A percentile compares a stretch with the other conserved stretches of the same genome.
Evolutionary conservation across 805 yeast species (phyloP).

Genomic region (Pichia gijzeniarum): DNA sequence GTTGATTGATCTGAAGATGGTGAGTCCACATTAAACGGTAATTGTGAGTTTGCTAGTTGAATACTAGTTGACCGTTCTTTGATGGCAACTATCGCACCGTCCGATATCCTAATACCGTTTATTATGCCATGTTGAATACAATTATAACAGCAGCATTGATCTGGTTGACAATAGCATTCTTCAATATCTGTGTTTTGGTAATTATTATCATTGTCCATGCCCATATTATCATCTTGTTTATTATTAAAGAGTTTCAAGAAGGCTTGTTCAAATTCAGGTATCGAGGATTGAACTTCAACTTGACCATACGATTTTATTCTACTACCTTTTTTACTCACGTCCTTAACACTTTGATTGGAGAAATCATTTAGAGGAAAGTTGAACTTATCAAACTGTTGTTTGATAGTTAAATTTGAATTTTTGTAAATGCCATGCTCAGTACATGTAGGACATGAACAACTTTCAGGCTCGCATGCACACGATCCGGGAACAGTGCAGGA

Average conservation of each 20-base stretch:
- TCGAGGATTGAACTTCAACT: slow-evolving; percentile 20
- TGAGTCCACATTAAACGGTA: slow-evolving; percentile 1
- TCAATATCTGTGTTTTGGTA: slow-evolving; percentile 6
- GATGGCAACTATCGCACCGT: slow-evolving; percentile 23
- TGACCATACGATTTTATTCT: slow-evolving; percentile 20
- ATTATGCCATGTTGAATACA: slow-evolving; percentile 31
- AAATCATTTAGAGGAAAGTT: slow-evolving; percentile 10
- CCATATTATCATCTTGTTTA: background rate
- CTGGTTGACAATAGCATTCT: slow-evolving; percentile 28
- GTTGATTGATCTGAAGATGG: slow-evolving; percentile 2
- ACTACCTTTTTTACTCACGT: background rate
- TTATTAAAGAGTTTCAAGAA: slow-evolving; percentile 9
- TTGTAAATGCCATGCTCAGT: slow-evolving; percentile 22
- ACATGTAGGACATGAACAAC: slow-evolving; percentile 29
- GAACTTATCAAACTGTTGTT: slow-evolving; percentile 16
- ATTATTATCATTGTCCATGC: background rate
- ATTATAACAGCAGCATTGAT: slow-evolving; percentile 30
- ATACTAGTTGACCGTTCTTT: slow-evolving; percentile 2
- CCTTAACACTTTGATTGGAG: background rate
- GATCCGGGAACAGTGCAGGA: slow-evolving; percentile 32
- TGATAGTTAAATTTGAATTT: slow-evolving; percentile 10
- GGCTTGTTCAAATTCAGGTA: slow-evolving; percentile 12
- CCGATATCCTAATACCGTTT: slow-evolving; percentile 25
- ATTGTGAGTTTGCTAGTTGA: slow-evolving; percentile 4
- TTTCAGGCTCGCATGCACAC: slow-evolving; percentile 28